A percentile compares a stretch with the other conserved stretches of the same genome.
Evolutionary conservation across 1,284 basidiomycete species (phyloP).

Genomic region (Rhodofomes roseus): DNA sequence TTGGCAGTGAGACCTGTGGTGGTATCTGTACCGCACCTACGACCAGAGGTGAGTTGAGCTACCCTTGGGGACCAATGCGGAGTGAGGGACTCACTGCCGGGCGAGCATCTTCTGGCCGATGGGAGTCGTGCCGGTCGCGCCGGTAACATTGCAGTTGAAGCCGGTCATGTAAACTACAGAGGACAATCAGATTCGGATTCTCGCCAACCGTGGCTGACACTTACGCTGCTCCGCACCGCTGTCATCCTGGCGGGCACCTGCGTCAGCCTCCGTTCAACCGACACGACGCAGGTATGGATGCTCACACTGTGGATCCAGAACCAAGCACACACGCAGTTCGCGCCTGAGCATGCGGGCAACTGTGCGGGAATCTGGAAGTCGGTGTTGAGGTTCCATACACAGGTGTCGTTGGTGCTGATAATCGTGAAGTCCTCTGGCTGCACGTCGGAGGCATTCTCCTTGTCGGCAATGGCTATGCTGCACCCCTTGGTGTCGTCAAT

Average conservation of each 20-base stretch:
- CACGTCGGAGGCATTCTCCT: constrained; percentile 48
- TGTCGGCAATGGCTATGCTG: constrained; percentile 69
- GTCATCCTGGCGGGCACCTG: constrained; percentile 17
- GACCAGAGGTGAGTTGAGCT: constrained; percentile 17
- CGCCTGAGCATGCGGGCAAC: constrained; percentile 66
- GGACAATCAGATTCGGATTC: not conserved
- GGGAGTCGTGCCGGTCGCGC: constrained; percentile 46
- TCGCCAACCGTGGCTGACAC: constrained; percentile 8
- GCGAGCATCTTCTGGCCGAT: constrained; percentile 50
- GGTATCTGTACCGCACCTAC: constrained; percentile 56
- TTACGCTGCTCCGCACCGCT: constrained; percentile 45
- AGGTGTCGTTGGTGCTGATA: constrained; percentile 72
- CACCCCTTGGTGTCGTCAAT: constrained; percentile 58
- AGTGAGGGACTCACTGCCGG: constrained; percentile 37
- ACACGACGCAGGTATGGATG: constrained; percentile 1
- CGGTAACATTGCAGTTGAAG: constrained; percentile 68
- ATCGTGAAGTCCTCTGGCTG: constrained; percentile 65
- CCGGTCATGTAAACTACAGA: constrained; percentile 67
- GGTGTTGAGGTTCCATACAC: constrained; percentile 66
- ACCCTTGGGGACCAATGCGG: no score
- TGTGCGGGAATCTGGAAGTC: constrained; percentile 58
- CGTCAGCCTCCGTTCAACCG: not conserved
- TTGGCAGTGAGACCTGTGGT: constrained; percentile 35
- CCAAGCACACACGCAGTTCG: constrained; percentile 67
- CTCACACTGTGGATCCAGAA: constrained; percentile 66